Evolutionary conservation across 2,329 filamentous ascomycete species (phyloP).

Genomic region (Fusarium virguliforme): DNA sequence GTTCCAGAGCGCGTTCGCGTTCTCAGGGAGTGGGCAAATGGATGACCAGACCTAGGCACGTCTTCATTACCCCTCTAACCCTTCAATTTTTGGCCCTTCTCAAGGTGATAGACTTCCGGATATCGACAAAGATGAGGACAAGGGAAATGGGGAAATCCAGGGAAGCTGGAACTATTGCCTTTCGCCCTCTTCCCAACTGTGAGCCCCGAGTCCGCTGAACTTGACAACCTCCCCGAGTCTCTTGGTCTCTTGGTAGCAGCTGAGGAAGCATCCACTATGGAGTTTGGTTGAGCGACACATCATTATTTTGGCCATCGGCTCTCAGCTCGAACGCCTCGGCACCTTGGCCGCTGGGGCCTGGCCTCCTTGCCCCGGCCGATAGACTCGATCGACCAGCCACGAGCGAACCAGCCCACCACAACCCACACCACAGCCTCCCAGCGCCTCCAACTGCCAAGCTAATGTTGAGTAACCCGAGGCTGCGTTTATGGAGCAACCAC

Average conservation of each 20-base stretch:
- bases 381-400: not conserved
- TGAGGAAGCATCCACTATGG: not conserved
- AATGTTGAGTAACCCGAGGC: conserved; percentile 5
- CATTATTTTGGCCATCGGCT: conserved; percentile 18
- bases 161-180: conserved; percentile 37
- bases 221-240: not conserved
- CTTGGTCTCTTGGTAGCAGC: not conserved
- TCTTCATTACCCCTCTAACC: conserved; percentile 26
- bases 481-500: conserved; percentile 4
- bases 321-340: conserved; percentile 9
- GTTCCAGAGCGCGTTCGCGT: conserved; percentile 27
- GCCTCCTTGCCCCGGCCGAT: not conserved
- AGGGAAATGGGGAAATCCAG: conserved; percentile 35
- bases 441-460: conserved; percentile 3
- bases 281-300: conserved; percentile 15
- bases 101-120: conserved; percentile 21
- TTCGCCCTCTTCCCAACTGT: not conserved
- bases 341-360: conserved; percentile 10
- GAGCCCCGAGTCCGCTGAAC: conserved; percentile 6
- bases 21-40: conserved; percentile 29
- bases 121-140: conserved; percentile 40
- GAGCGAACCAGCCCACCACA: conserved; percentile 5
- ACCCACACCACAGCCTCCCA: conserved; percentile 18
- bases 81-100: conserved; percentile 12
- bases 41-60: conserved; percentile 23